These are phyloP conservation scores for Xanthoparmelia taractica DNA, from an alignment of 495 filamentous ascomycete genomes.

Conservation along the genomic window DNA sequence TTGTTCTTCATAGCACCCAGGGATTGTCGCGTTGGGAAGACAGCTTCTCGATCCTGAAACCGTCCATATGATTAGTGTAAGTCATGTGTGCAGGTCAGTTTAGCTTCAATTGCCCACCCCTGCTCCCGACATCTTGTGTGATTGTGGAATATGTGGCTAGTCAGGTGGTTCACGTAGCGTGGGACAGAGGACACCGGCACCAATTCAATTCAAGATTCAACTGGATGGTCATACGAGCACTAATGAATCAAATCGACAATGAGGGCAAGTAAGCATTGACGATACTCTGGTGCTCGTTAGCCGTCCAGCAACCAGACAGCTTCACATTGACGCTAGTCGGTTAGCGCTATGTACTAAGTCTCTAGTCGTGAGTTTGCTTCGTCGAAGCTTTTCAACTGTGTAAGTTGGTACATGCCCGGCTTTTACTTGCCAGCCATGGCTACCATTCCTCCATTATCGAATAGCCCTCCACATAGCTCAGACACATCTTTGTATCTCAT, in stretches of 20 bases:
- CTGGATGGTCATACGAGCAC: neutral
- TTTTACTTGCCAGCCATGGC: conserved; percentile 47
- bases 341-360: neutral
- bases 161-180: neutral
- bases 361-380: neutral
- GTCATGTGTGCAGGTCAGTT: conserved; percentile 13
- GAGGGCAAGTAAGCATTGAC: no score
- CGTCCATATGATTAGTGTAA: conserved; percentile 18
- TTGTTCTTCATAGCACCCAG: conserved; percentile 96
- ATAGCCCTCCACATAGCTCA: conserved; percentile 19
- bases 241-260: neutral
- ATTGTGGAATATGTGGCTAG: neutral
- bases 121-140: conserved; percentile 46
- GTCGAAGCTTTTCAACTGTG: neutral
- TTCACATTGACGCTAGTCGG: no score
- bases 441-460: conserved; percentile 31
- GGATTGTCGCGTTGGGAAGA: conserved; percentile 97
- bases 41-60: conserved; percentile 72
- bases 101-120: conserved; percentile 38
- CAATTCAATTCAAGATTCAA: neutral
- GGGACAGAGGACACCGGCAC: no score
- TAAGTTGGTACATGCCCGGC: conserved; percentile 49
- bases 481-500: conserved; percentile 67
- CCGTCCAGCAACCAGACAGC: no score
- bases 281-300: no score